Evolutionary conservation across 2,329 filamentous ascomycete species (phyloP), one percentile per base, ranked within the genome.

Genomic region (Ophiostoma novo-ulmi): DNA sequence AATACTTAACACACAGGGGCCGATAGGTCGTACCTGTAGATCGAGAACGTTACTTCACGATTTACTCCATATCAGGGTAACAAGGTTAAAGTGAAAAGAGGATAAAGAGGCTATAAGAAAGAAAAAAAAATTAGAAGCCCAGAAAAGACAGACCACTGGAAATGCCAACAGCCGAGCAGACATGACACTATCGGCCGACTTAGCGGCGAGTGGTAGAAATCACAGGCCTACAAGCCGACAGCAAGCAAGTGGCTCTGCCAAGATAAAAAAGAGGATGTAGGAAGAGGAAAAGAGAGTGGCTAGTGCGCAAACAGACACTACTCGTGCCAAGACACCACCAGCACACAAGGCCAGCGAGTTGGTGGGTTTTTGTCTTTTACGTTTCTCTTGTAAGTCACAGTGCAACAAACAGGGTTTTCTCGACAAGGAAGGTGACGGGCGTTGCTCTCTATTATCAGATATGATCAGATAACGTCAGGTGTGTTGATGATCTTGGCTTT

Each of bases 321-420:
- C 58, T 26, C 26, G 20, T 35, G 58, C 58, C 58, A 63, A 63
- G 58, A 63, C 26, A 63, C 58, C 58, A 61, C 58, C 58, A 61
- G n/a, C 52, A 10, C 52, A 10, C 8, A 22, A 26, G 20, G 7
- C 52, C 52, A 26, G 44, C 52, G n/a, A n/a, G 8, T 26, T 10
- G 58, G 58, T 63, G 58, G 58, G 58, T 35, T 35, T 26, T 8
- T 13, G 11, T n/a, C n/a, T 58, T 13, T 7, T 22, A 31, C 31
- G 31, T 31, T 31, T 31, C 31, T 31, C 31, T 31, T 31, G 31
- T 31, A 31, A 31, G 31, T 31, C 31, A 3, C 31, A 31, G 31
- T 55, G 52, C 17, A 58, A 4, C 17, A 10, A 58, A 3, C 52
- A 58, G 52, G 52, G n/a, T 26, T 55, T 1, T 22, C 52, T 26